A percentile compares a stretch with the other conserved stretches of the same genome.
These are phyloP conservation scores for Claviceps paspali DNA, from an alignment of 2,329 filamentous ascomycete genomes.

Conservation along the genomic window DNA sequence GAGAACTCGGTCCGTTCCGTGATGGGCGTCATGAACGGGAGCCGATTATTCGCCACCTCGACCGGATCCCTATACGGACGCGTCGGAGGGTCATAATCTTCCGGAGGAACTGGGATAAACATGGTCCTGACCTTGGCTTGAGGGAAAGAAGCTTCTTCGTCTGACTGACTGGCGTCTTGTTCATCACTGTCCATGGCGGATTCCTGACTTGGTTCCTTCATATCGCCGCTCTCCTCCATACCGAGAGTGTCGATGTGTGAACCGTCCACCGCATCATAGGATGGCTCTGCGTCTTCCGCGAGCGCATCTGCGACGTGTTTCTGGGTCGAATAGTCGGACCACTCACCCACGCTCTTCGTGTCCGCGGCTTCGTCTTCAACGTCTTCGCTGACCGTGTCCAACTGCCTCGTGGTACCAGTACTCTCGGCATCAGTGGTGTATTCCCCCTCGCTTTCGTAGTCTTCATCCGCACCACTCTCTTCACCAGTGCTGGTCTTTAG, in stretches of 20 bases:
- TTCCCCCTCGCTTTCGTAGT: conserved; percentile 56
- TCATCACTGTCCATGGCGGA: conserved; percentile 21
- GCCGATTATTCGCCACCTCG: conserved; percentile 70
- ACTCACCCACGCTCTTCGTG: conserved; percentile 57
- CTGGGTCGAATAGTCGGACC: conserved; percentile 72
- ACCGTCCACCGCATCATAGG: conserved; percentile 15
- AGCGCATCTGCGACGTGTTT: conserved; percentile 48
- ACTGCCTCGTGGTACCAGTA: conserved; percentile 59
- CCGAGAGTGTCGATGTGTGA: neutral
- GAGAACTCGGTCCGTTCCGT: conserved; percentile 90
- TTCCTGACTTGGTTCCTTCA: conserved; percentile 4
- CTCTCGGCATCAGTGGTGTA: conserved; percentile 82
- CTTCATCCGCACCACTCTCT: conserved; percentile 43
- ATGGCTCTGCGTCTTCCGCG: conserved; percentile 15
- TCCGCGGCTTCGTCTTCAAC: conserved; percentile 36
- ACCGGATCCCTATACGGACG: conserved; percentile 68
- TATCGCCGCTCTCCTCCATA: neutral
- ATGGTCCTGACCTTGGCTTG: conserved; percentile 42
- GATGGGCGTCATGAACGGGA: conserved; percentile 98
- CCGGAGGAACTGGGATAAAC: conserved; percentile 71
- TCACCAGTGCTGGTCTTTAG: conserved; percentile 17
- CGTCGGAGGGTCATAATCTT: conserved; percentile 70
- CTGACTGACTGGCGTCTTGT: conserved; percentile 27
- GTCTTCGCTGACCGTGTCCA: conserved; percentile 27
- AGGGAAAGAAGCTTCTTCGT: conserved; percentile 24